Base-by-base conservation (phyloP, 2,329 filamentous ascomycete genomes). In the Fusarium liriodendri region DNA sequence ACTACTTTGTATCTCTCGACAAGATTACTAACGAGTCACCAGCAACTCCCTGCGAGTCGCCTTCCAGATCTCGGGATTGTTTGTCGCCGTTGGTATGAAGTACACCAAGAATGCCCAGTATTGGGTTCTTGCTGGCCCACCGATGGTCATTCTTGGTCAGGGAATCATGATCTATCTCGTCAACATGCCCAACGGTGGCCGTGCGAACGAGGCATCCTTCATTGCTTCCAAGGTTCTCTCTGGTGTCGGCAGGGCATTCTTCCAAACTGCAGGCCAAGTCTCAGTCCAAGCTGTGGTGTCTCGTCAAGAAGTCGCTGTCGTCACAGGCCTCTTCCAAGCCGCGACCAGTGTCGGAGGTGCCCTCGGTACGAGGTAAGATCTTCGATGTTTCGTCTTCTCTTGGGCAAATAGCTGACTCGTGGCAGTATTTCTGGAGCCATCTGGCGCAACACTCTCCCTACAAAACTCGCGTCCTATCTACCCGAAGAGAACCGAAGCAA, bases 381-480 rank as follows among this genome's bases (percentile, higher is more conserved):
- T 5, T 1, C 2, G 5, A 5, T 10, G 5, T 0, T 3, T 8
- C 1, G 35, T 52, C 16, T 29, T n/a, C 45, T 25, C 4, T 2
- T 5, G 32, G 11, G 14, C 3, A 4, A 14, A 14, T 35, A 7
- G 25, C 54, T 62, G 6, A 62, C 20, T 6, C 13, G 0, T 37
- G 29, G 2, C 6, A 83, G 79, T 58, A 78, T 83, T 4, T 75
- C 77, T 1, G 82, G 81, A 2, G 82, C 80, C 11, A 80, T 82
- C 40, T 83, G 81, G 82, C 77, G 76, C 40, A 74, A 65, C 20
- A 66, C 76, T 1, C 72, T 80, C 6, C 71, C 73, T 2, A 63
- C 61, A 4, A 77, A 79, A 18, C 71, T 80, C 2, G 18, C 57
- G 3, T 38, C 61, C 18, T 74, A 77, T 20, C 76, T 78, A 14